phyloP scores from a whole-genome alignment of 2,329 filamentous ascomycete species.

The Akanthomyces muscarius region DNA sequence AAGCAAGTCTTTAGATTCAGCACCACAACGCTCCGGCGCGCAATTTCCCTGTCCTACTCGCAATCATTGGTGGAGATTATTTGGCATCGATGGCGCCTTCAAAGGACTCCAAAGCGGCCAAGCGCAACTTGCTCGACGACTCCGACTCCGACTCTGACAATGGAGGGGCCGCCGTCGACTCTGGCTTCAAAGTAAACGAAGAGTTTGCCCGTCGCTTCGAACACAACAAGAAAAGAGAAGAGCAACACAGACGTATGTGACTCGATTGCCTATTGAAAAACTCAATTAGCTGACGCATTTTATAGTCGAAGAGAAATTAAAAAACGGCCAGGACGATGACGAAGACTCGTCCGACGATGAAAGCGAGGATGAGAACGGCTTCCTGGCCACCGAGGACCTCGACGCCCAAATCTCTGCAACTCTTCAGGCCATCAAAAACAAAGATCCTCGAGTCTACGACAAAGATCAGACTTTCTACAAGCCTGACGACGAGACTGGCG shows the following conservation, averaged over 20 bases:
- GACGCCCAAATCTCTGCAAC: conserved; percentile 86
- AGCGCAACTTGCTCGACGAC: conserved; percentile 53
- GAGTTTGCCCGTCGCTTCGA: conserved; percentile 88
- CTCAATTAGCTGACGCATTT: conserved; percentile 17
- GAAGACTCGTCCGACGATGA: conserved; percentile 71
- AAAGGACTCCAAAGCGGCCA: conserved; percentile 32
- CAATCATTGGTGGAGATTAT: not conserved
- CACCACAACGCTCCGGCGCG: not conserved
- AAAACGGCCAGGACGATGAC: conserved; percentile 45
- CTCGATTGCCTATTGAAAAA: conserved; percentile 20
- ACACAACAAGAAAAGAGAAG: conserved; percentile 95
- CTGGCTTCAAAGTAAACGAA: conserved; percentile 76
- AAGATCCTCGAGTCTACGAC: conserved; percentile 90
- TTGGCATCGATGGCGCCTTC: not conserved
- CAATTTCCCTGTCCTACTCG: not conserved
- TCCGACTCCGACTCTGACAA: conserved; percentile 47
- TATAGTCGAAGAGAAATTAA: conserved; percentile 83
- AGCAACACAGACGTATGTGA: conserved; percentile 63
- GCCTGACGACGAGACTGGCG: conserved; percentile 50
- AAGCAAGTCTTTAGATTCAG: not conserved
- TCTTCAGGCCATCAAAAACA: conserved; percentile 79
- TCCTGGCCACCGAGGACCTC: conserved; percentile 77
- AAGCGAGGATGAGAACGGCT: conserved; percentile 85
- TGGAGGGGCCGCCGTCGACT: conserved; percentile 37
- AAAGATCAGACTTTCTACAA: conserved; percentile 73